Percentiles rank a stretch among this genome's conserved stretches.
phyloP scores from a whole-genome alignment of 2,329 filamentous ascomycete genomes.

The Rhinocladiella similis region DNA sequence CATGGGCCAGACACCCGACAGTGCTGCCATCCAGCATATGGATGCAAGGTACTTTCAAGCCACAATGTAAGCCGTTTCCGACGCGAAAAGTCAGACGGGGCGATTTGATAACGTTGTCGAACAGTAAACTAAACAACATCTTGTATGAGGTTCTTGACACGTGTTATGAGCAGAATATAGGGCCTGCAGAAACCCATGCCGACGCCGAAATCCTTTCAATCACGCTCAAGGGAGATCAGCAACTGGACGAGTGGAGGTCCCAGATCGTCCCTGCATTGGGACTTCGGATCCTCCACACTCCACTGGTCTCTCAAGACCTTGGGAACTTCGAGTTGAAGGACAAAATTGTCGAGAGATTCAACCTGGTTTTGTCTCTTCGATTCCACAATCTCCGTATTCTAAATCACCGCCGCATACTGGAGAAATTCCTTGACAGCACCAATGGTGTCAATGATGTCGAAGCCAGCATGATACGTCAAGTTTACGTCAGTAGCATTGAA shows the following conservation, averaged over 20 bases:
- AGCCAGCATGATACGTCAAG: slow-evolving; percentile 32
- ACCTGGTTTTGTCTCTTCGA: slow-evolving; percentile 45
- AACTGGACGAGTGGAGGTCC: slow-evolving; percentile 41
- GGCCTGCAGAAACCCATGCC: slow-evolving; percentile 31
- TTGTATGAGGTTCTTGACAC: slow-evolving; percentile 40
- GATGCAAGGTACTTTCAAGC: slow-evolving; percentile 8
- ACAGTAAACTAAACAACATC: slow-evolving; percentile 35
- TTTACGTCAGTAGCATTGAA: slow-evolving; percentile 36
- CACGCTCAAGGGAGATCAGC: slow-evolving; percentile 42
- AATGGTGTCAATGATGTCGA: slow-evolving; percentile 22
- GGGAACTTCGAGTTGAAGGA: slow-evolving; percentile 8
- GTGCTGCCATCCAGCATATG: slow-evolving; percentile 9
- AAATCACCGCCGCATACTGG: slow-evolving; percentile 43
- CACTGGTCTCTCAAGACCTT: slow-evolving; percentile 17
- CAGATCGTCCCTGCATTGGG: slow-evolving; percentile 34
- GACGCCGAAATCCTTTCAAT: slow-evolving; percentile 35
- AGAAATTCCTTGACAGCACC: slow-evolving; percentile 38
- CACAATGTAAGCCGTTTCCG: slow-evolving; percentile 25
- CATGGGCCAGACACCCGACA: slow-evolving; percentile 4
- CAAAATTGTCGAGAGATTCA: slow-evolving; percentile 36
- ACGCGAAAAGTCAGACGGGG: not conserved
- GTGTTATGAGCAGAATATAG: slow-evolving; percentile 49
- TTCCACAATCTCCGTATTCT: slow-evolving; percentile 46
- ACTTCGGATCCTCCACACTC: slow-evolving; percentile 31
- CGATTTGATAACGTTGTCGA: not conserved